Base-by-base conservation (phyloP, 1,284 basidiomycete genomes). In the Cutaneotrichosporon sp. region DNA sequence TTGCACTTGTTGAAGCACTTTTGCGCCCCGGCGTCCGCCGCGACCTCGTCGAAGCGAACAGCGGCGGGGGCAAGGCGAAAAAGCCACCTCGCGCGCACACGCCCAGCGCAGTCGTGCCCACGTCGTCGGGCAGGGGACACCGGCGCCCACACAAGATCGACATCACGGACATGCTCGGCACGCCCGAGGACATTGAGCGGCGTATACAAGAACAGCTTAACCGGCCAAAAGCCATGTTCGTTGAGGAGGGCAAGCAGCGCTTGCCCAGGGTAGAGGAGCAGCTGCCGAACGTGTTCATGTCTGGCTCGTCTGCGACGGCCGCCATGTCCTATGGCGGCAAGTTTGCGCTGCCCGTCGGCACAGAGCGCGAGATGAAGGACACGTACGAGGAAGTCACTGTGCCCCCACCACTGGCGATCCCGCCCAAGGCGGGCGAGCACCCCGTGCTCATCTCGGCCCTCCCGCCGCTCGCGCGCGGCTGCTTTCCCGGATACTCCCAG, bases 221-320 rank as follows among this genome's bases (percentile, higher is more conserved):
- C n/a, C 53, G 59, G 10, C 67, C 65, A 4, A 67, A 64, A 47
- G 64, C 67, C 4, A 58, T 70, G 62, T 69, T 70, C 48, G 51
- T 64, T 40, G 59, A 70, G 18, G 68, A 65, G 36, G 57, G 59
- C 21, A 59, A 58, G 43, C 54, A 82, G 68, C 77, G 80, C 17
- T 77, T 78, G 8, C 77, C 81, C 3, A 84, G 88, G 63, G 72
- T 81, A 49, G 18, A 34, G 8, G 70, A 77, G 43, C 70, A 73
- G 17, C 83, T 97, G 43, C 94, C 94, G 0, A 85, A 98, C 74
- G 88, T 99, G 13, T 99, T 94, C 69, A 85, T 87, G 2, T 85
- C 89, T 3, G 77, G 81, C 15, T 76, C 78, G 3, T 77, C 78
- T 45, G 79, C 72, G 2, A 81, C 83, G 55, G 85, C 86, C 30